Base-by-base conservation (phyloP, 2,329 filamentous ascomycete species). In the Colletotrichum musicola region DNA sequence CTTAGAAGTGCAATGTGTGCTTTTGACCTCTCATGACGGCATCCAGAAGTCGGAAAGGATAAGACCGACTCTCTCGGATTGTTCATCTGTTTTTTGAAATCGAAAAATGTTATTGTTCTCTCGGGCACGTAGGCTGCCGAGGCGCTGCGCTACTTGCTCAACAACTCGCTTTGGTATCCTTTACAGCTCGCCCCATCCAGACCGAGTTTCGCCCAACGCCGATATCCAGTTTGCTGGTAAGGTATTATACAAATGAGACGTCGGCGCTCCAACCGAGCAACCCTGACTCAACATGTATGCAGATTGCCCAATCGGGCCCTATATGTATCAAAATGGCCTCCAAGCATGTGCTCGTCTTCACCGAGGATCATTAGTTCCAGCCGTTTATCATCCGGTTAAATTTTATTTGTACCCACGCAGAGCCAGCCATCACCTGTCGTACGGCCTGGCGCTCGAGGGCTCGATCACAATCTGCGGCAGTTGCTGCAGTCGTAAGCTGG, bases 401-500 rank as follows among this genome's bases (percentile, higher is more conserved):
- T 55, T 6, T 25, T 25, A 20, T 49, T 30, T n/a, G 35, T 12
- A 27, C 6, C 22, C 44, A 16, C 27, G 35, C 35, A 27, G 49
- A 13, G 5, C 10, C n/a, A 22, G 6, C 22, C 7, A 42, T 54
- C 57, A 69, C 57, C 67, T 69, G 35, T 67, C 69, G 16, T 57
- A 54, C 35, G 70, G 64, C 30, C 64, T 68, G 38, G 70, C 70
- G 46, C 80, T 83, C 25, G 82, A 85, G n/a, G 85, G 85, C 73
- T 90, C 85, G 55, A 89, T 84, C 27, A 89, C 83, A 73, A 90
- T 90, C 71, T 85, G 83, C 3, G 88, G 88, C 27, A 90, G 76
- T 30, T 75, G 75, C 18, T 76, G 73, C 38, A 89, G 79, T 55
- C 82, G 81, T 71, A 90, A 73, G 72, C 84, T 88, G 2, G 88